phyloP scores from a whole-genome alignment of 2,329 filamentous ascomycete genomes.

The Pestalotiopsis sp. region DNA sequence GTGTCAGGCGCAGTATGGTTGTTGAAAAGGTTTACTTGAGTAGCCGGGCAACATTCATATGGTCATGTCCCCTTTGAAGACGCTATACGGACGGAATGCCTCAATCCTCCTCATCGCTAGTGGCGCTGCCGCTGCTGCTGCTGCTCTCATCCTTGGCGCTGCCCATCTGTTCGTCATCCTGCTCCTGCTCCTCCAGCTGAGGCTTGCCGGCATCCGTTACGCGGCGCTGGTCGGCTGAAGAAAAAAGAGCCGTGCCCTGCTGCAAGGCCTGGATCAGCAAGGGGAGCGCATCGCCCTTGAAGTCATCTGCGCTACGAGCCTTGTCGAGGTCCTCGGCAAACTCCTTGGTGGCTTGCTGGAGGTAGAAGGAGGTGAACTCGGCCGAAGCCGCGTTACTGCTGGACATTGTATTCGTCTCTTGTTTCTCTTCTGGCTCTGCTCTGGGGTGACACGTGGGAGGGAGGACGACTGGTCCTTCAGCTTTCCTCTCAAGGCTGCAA shows the following conservation, averaged over 20 bases:
- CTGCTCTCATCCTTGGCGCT: not conserved
- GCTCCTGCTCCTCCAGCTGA: not conserved
- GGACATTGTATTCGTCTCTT: not conserved
- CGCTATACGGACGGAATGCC: not conserved
- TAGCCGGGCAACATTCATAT: no score
- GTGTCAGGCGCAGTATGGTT: no score
- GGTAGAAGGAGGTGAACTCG: slow-evolving; percentile 66
- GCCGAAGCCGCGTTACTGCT: slow-evolving; percentile 22
- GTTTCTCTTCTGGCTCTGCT: not conserved
- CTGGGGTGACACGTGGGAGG: not conserved
- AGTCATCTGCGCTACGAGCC: slow-evolving; percentile 69
- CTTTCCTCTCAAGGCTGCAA: no score
- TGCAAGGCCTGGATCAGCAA: slow-evolving; percentile 69
- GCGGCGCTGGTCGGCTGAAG: slow-evolving; percentile 48
- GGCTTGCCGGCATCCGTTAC: slow-evolving; percentile 22
- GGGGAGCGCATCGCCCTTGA: slow-evolving; percentile 64
- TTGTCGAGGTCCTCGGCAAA: slow-evolving; percentile 75
- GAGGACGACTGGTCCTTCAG: not conserved
- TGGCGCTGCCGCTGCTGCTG: not conserved
- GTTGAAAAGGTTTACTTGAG: no score
- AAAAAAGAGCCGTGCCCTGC: slow-evolving; percentile 67
- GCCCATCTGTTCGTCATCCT: not conserved
- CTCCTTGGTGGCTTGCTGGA: slow-evolving; percentile 69
- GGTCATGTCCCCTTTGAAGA: no score
- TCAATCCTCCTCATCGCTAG: slow-evolving; percentile 10